Base-by-base conservation (phyloP, 768 basidiomycete genomes). In the Boletus huronensis region DNA sequence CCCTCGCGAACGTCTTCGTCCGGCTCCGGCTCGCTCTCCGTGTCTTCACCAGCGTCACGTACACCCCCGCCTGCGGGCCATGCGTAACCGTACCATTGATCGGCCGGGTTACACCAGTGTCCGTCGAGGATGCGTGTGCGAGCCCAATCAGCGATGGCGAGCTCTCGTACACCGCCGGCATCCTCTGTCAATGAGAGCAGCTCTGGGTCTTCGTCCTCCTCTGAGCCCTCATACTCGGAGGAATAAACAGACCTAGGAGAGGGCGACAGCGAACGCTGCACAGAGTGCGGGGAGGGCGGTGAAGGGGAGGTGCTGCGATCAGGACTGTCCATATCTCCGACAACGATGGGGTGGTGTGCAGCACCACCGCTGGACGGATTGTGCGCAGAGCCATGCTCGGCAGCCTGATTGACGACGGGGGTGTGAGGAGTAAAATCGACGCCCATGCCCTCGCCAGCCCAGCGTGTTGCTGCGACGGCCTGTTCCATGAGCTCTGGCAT, bases 111-210 rank as follows among this genome's bases (percentile, higher is more conserved):
- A 41, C 84, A 69, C 88, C 89, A 91, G 60, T 82, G 78, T 3
- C 89, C 89, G 52, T 91, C 88, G 19, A 90, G 69, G 45, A 91
- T 84, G 44, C 88, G 72, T 21, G 75, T 77, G 32, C 89, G 76
- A 6, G 85, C 85, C 86, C 87, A 90, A 58, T 88, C 87, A 13
- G 78, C 75, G 49, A 90, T 71, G 1, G 89, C 86, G 41, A 90
- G 71, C 19, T 78, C 77, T 28, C 73, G 71, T 26, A 80, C 73
- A 23, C 75, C 74, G 10, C 72, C 72, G 1, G 75, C 72, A 34
- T 80, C 77, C 59, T 81, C 80, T 9, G 77, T 77, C 54, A 77
- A 59, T 0, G 74, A 72, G 32, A 79, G 69, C 25, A 68, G 54
- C 54, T 78, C 77, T 13, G 74, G 70, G 49, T 78, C 77, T 21